These are phyloP conservation scores for Yarrowia sp. DNA, from an alignment of 805 yeast species.

Conservation along the genomic window DNA sequence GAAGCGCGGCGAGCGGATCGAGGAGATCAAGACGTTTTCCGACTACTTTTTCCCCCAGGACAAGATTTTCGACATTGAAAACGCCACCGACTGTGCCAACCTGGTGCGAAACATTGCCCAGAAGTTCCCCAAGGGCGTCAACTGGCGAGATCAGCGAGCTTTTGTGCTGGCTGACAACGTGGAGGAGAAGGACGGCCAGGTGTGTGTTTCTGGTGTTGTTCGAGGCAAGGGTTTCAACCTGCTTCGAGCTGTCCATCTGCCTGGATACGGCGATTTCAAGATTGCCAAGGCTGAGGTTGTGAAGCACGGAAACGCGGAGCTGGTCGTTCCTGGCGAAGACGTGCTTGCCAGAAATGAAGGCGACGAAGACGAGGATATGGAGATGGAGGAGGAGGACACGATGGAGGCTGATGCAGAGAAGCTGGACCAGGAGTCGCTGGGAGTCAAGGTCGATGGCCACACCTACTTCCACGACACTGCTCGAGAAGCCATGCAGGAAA, in stretches of 20 bases:
- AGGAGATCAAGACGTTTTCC: conserved; percentile 65
- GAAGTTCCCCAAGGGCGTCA: conserved; percentile 80
- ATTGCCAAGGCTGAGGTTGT: conserved; percentile 54
- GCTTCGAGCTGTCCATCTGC: conserved; percentile 81
- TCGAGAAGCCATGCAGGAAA: conserved; percentile 45
- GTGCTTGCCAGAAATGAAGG: conserved; percentile 1
- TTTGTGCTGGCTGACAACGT: conserved; percentile 76
- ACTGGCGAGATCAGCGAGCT: conserved; percentile 94
- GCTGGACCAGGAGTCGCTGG: conserved; percentile 47
- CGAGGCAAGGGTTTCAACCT: conserved; percentile 84
- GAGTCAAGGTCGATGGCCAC: conserved; percentile 63
- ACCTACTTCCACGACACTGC: conserved; percentile 55
- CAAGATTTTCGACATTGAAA: conserved; percentile 74
- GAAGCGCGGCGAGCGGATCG: conserved; percentile 75
- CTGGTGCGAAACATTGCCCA: conserved; percentile 81
- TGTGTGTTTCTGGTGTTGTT: conserved; percentile 80
- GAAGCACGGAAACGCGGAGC: conserved; percentile 8
- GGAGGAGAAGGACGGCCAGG: conserved; percentile 48
- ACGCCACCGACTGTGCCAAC: conserved; percentile 70
- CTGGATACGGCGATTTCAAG: conserved; percentile 89
- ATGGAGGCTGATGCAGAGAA: conserved; percentile 47
- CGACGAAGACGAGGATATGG: conserved; percentile 41
- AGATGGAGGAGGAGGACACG: conserved; percentile 46
- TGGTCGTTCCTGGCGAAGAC: conserved; percentile 13
- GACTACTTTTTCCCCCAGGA: conserved; percentile 86